Base-by-base conservation (phyloP, 2,329 filamentous ascomycete genomes). In the Fusarium secorum region DNA sequence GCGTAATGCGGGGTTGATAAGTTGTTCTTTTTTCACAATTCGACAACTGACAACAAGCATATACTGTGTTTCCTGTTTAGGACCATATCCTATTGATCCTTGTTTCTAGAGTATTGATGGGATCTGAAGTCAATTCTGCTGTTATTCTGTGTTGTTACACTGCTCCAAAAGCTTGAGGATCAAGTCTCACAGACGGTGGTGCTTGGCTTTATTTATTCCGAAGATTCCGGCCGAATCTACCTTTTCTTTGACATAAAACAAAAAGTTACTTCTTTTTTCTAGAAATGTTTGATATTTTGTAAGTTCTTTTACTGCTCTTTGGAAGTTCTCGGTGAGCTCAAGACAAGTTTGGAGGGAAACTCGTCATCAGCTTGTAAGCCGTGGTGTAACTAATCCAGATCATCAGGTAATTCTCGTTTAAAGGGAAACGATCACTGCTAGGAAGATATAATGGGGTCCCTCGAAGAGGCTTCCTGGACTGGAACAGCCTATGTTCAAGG, bases 401-500 rank as follows among this genome's bases (percentile, higher is more conserved):
- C 5, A 24, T 49, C 6, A 49, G 46, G n/a, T 49, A 49, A 49
- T 20, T 32, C 17, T 22, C 15, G 7, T 10, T 22, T 14, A 8
- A 24, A 49, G 15, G 33, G 8, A 32, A 20, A 1, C 8, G 5
- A 18, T 14, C 6, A 33, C 46, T 14, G 3, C 4, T 7, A 3
- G 2, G 14, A 32, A 24, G 4, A 24, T 18, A 46, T 3, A 11
- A 71, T 71, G 68, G 68, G 68, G 1, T 72, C 68, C 22, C 30
- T 66, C 5, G 38, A 58, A 0, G 54, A 67, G 10, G 13, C 14
- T 7, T n/a, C 38, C 1, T 72, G 70, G 30, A 56, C 30, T 2
- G 74, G 68, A 5, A 67, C 57, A 17, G 42, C 74, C 42, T 75
- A 74, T n/a, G 74, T 77, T 18, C 64, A 66, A n/a, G 75, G 75